Conservation (phyloP, 2,329 filamentous ascomycete species). For the Dendrostoma leiphaemia region DNA sequence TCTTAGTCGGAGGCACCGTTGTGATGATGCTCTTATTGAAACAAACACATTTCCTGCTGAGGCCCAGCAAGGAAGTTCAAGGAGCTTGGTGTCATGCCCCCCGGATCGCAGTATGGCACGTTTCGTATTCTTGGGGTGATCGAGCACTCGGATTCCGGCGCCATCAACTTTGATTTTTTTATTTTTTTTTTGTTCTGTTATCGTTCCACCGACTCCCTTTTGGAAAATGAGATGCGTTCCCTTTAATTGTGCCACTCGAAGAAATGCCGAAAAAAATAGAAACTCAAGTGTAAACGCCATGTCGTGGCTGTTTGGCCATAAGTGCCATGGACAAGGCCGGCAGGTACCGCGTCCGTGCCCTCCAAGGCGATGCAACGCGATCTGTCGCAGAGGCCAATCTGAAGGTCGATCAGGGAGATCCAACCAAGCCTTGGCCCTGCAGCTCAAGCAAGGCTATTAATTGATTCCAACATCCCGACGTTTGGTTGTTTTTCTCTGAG, state of each 20-base stretch:
- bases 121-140: too few species aligned
- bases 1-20: neutral
- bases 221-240: neutral
- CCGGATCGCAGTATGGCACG: neutral
- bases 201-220: too few species aligned
- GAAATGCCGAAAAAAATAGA: neutral
- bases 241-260: neutral
- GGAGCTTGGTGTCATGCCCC: constrained; percentile 1
- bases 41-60: neutral
- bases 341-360: constrained; percentile 18
- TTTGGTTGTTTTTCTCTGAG: too few species aligned
- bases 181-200: too few species aligned
- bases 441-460: neutral
- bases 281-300: neutral
- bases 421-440: constrained; percentile 4
- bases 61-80: neutral
- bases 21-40: neutral
- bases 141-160: too few species aligned
- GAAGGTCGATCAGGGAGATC: constrained; percentile 24
- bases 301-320: neutral
- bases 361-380: constrained; percentile 25
- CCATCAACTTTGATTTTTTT: too few species aligned
- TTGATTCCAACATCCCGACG: too few species aligned
- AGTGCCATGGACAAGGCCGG: neutral
- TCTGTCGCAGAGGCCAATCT: constrained; percentile 26